Evolutionary conservation across 75 land plant species (phyloP).

Genomic region (Selaginella moellendorffii): DNA sequence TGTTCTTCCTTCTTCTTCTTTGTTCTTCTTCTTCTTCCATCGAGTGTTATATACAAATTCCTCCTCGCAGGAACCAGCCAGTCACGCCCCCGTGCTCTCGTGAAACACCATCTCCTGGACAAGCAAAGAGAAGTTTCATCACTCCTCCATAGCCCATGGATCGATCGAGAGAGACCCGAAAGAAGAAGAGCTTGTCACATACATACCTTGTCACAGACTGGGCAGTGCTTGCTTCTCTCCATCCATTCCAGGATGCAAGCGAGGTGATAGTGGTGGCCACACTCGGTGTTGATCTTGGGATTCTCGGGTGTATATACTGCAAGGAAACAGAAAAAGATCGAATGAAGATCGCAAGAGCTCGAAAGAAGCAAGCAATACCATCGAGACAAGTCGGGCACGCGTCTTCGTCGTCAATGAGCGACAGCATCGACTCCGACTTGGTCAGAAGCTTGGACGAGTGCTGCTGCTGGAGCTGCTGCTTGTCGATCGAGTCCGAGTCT

Average conservation of each 20-base stretch:
- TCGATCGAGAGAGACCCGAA: no score
- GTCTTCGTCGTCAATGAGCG: constrained; percentile 75
- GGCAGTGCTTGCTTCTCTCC: constrained; percentile 71
- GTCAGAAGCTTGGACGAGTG: constrained; percentile 21
- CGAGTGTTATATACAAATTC: no score
- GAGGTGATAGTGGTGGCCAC: constrained; percentile 60
- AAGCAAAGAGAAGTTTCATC: not conserved
- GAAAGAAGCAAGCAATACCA: constrained; percentile 28
- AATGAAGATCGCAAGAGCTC: not conserved
- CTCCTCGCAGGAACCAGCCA: no score
- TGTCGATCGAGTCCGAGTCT: constrained; percentile 21
- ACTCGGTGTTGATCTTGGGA: constrained; percentile 51
- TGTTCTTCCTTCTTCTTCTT: no score
- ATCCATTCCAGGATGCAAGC: constrained; percentile 66
- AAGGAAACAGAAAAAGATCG: not conserved
- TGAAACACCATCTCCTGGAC: not conserved
- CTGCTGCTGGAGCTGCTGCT: constrained; percentile 30
- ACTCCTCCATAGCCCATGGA: not conserved
- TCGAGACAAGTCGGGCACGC: constrained; percentile 94
- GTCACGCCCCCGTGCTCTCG: not conserved
- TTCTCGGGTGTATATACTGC: constrained; percentile 63
- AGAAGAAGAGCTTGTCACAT: no score
- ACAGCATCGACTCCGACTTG: constrained; percentile 27
- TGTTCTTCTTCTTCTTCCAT: no score
- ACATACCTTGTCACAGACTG: constrained; percentile 53